Percentiles rank a stretch among this genome's conserved stretches.
These are phyloP conservation scores for Hypocrella siamensis DNA, from an alignment of 2,329 filamentous ascomycete genomes.

Conservation along the genomic window DNA sequence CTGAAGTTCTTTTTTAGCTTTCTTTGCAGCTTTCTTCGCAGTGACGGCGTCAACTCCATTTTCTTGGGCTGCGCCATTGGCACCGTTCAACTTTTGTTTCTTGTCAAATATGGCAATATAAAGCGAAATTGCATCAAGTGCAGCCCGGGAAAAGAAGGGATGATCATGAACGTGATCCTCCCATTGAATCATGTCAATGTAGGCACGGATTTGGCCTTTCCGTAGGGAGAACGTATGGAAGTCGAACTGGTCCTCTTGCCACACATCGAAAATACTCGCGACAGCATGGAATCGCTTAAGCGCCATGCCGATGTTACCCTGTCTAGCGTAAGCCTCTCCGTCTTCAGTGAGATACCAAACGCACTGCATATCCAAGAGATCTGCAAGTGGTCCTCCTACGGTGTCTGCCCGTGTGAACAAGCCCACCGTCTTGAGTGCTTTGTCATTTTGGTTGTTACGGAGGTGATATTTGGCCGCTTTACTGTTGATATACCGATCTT, in stretches of 20 bases:
- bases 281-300: slow-evolving; percentile 85
- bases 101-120: slow-evolving; percentile 70
- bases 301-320: slow-evolving; percentile 68
- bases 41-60: slow-evolving; percentile 46
- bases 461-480: slow-evolving; percentile 96
- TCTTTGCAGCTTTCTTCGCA: slow-evolving; percentile 77
- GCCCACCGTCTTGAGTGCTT: slow-evolving; percentile 74
- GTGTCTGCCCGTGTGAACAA: slow-evolving; percentile 90
- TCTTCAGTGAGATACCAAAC: slow-evolving; percentile 96
- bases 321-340: slow-evolving; percentile 72
- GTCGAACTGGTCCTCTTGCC: slow-evolving; percentile 98
- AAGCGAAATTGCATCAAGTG: slow-evolving; percentile 63
- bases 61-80: slow-evolving; percentile 38
- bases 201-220: slow-evolving; percentile 89
- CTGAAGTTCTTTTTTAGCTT: slow-evolving; percentile 62
- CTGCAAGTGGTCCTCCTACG: slow-evolving; percentile 70
- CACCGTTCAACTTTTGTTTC: slow-evolving; percentile 48
- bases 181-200: slow-evolving; percentile 94
- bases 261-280: slow-evolving; percentile 86
- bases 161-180: slow-evolving; percentile 84
- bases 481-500: slow-evolving; percentile 95
- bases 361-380: slow-evolving; percentile 96
- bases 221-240: slow-evolving; percentile 96
- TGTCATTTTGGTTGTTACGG: slow-evolving; percentile 78
- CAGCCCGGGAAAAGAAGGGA: slow-evolving; percentile 78